These are phyloP conservation scores for Fraxinus albicans DNA, from an alignment of 305 asterid genomes.

Conservation along the genomic window DNA sequence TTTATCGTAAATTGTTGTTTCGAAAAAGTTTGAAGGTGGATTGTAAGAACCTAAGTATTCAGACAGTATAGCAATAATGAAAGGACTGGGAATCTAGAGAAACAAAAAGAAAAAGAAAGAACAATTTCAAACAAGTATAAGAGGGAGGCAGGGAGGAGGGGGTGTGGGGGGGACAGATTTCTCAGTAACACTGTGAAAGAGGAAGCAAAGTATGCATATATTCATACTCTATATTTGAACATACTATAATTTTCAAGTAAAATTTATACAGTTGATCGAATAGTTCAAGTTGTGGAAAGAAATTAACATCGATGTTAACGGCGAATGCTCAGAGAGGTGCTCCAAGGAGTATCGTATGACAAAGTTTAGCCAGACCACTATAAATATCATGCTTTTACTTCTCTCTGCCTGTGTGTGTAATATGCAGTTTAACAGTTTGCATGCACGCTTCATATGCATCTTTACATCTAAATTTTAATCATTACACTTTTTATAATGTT, in stretches of 20 bases:
- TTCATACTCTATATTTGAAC: not conserved
- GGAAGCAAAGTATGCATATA: not conserved
- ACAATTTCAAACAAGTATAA: not conserved
- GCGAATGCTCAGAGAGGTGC: not conserved
- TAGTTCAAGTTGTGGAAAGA: not conserved
- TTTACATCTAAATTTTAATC: not conserved
- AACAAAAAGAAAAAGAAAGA: too few relatives aligned
- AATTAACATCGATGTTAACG: not conserved
- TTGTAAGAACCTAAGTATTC: not conserved
- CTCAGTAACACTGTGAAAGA: not conserved
- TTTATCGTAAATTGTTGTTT: not conserved
- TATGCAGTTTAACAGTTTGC: not conserved
- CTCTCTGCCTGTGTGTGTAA: not conserved
- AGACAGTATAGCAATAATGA: not conserved
- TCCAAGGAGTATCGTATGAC: not conserved
- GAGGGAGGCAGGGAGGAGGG: not conserved
- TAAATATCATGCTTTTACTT: not conserved
- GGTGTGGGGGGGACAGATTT: not conserved
- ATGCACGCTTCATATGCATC: not conserved
- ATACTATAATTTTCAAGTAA: not conserved
- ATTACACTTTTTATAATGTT: not conserved
- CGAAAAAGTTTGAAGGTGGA: not conserved
- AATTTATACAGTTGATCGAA: not conserved
- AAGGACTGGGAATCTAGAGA: not conserved
- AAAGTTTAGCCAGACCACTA: not conserved